A percentile compares a stretch with the other conserved stretches of the same genome.
These are phyloP conservation scores for Alloascoidea hylecoeti DNA, from an alignment of 805 yeast genomes.

Conservation along the genomic window DNA sequence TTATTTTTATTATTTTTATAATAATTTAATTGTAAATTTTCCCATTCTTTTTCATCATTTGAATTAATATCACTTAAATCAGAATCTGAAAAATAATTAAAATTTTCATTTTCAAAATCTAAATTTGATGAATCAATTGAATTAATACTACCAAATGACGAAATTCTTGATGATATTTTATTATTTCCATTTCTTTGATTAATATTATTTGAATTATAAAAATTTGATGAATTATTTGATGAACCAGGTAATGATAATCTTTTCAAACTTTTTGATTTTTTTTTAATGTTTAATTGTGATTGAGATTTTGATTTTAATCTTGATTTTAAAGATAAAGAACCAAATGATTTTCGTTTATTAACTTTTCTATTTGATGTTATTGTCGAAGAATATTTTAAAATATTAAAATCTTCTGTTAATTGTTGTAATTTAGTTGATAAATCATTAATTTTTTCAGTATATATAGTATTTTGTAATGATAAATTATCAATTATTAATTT, in stretches of 20 bases:
- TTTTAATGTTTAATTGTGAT: neutral
- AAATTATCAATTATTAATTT: neutral
- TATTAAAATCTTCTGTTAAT: neutral
- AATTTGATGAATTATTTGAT: neutral
- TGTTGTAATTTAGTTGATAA: neutral
- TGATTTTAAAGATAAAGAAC: neutral
- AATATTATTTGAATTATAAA: too few species aligned
- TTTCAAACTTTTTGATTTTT: neutral
- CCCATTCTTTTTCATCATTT: conserved; percentile 1
- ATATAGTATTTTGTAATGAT: neutral
- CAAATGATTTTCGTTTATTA: neutral
- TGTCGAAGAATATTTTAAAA: neutral
- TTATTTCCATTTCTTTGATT: neutral
- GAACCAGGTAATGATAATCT: neutral
- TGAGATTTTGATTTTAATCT: neutral
- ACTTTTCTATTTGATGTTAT: neutral
- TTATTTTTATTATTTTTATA: too few species aligned
- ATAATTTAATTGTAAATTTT: too few species aligned
- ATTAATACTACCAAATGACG: neutral
- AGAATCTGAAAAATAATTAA: too few species aligned
- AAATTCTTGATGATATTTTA: neutral
- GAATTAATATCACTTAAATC: neutral
- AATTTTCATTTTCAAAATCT: neutral
- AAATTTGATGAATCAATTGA: neutral
- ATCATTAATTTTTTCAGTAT: neutral